phyloP scores from a whole-genome alignment of 257 asterid species.

The Lantana camara region DNA sequence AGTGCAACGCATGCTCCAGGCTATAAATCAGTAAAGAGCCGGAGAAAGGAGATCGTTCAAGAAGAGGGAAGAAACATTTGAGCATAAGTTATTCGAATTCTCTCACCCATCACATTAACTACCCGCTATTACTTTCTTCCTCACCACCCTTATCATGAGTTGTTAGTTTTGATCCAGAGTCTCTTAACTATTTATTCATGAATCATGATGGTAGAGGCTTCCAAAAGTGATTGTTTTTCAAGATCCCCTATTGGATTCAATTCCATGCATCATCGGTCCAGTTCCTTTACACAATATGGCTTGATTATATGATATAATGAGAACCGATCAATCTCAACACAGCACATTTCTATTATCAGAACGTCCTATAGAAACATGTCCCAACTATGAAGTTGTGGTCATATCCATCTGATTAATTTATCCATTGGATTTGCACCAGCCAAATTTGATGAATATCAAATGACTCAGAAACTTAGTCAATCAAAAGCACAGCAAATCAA shows the following conservation, averaged over 20 bases:
- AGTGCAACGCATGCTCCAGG: background rate
- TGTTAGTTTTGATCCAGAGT: no score
- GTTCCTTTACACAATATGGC: background rate
- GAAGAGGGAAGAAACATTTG: no score
- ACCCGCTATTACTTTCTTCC: background rate
- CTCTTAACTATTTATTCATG: no score
- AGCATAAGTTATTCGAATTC: no score
- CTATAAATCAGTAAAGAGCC: background rate
- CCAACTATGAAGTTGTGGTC: background rate
- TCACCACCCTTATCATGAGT: no score
- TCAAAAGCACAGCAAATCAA: background rate
- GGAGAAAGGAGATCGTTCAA: background rate
- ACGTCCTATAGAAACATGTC: background rate
- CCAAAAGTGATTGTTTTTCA: background rate
- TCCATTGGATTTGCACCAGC: background rate
- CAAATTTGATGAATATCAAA: background rate
- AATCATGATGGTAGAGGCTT: no score
- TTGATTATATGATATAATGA: background rate
- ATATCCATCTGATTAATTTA: slow-evolving; percentile 1
- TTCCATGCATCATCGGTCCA: background rate
- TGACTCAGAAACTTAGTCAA: background rate
- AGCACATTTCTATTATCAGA: background rate
- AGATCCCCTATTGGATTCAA: background rate
- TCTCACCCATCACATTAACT: background rate
- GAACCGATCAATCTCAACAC: background rate